phyloP scores from a whole-genome alignment of 331 rosid genomes.

The Malus hybrid region DNA sequence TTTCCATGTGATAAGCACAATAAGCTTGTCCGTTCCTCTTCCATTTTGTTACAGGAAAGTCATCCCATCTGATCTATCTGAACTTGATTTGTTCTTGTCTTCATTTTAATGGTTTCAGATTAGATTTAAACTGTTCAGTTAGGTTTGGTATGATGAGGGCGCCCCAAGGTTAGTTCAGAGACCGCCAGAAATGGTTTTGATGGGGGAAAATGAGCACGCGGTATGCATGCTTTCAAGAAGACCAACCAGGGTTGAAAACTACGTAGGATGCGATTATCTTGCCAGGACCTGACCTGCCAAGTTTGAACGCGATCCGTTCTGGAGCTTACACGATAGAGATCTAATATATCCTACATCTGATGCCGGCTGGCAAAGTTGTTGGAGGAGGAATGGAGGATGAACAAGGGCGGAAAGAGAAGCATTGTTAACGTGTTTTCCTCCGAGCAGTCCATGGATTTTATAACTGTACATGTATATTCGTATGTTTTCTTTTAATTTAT shows the following conservation, averaged over 20 bases:
- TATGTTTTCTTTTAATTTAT: not conserved
- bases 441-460: not conserved
- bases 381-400: not conserved
- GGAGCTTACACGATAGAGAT: not conserved
- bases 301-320: slow-evolving; percentile 13
- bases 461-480: not conserved
- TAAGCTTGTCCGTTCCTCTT: not conserved
- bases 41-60: not conserved
- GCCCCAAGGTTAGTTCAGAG: slow-evolving; percentile 75
- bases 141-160: slow-evolving; percentile 96
- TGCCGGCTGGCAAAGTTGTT: not conserved
- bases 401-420: not conserved
- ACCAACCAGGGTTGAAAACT: slow-evolving; percentile 69
- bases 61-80: not conserved
- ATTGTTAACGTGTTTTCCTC: not conserved
- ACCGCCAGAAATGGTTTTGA: slow-evolving; percentile 79
- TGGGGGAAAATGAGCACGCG: slow-evolving; percentile 87
- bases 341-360: not conserved
- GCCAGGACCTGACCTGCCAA: slow-evolving; percentile 59
- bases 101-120: not conserved
- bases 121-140: slow-evolving; percentile 2
- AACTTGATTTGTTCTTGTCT: not conserved
- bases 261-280: slow-evolving; percentile 65
- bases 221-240: slow-evolving; percentile 80
- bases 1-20: not conserved